Evolutionary conservation across 495 filamentous ascomycete species (phyloP), one percentile per base, ranked within the genome.

Genomic region (Xylaria bambusicola): DNA sequence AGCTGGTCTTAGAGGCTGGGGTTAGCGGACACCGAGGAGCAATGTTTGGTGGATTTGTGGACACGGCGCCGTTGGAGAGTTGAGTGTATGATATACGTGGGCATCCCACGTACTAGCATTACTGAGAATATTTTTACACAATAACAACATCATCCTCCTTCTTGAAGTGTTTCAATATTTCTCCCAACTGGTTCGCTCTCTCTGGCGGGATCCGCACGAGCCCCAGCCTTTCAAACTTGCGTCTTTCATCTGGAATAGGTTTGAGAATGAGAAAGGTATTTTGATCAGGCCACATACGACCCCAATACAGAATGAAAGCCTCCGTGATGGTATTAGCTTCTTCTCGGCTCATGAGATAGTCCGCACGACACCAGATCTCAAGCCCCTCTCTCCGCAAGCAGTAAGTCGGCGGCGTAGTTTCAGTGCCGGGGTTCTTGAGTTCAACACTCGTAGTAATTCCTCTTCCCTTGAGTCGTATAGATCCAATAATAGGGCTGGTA

Each of bases 21-120:
- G 68, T 77, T 23, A 54, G 68, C 53, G 82, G 82, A 1, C 56
- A 49, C 13, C 29, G 56, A 0, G 47, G 12, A 7, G 55, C 41
- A 3, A 52, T 46, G 33, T 58, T 62, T 36, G 29, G 26, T 35
- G 7, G 33, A 13, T 62, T 58, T 38, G 47, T 40, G 3, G 47
- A 62, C 21, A 62, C 60, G 24, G 53, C 38, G 13, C 47, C 60
- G 35, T 31, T 62, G 1, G 33, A 24, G 24, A 10, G 17, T 7
- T 47, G 12, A 56, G 53, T 33, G 29, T 33, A 10, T 10, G 29
- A 33, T 33, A 33, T 33, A 33, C 29, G 5, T 33, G 10, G 10
- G 29, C 10, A 33, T n/a, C n/a, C n/a, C n/a, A n/a, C n/a, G n/a
- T n/a, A n/a, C n/a, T n/a, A n/a, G n/a, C n/a, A n/a, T n/a, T n/a